Evolutionary conservation across 257 asterid genomes (phyloP).

Genomic region (Solanum neorickii): DNA sequence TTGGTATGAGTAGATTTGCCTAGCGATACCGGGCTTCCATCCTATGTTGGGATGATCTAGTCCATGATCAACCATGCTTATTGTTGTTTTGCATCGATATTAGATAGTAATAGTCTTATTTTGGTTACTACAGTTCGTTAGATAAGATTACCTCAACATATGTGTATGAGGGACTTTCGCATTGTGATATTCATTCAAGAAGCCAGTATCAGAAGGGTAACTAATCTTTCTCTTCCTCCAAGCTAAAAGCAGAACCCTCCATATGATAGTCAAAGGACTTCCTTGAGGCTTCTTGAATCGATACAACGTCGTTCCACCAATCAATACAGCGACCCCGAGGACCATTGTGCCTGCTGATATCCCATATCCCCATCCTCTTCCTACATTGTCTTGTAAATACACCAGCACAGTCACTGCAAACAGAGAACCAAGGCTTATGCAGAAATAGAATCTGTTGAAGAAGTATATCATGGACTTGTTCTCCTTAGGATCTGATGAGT

Average conservation of each 20-base stretch:
- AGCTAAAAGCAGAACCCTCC: slow-evolving; percentile 46
- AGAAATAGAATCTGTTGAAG: slow-evolving; percentile 76
- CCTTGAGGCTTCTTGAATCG: slow-evolving; percentile 62
- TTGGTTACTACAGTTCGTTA: background rate
- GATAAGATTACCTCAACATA: slow-evolving; percentile 33
- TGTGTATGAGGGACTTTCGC: slow-evolving; percentile 44
- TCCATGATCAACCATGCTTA: background rate
- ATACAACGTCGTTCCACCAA: slow-evolving; percentile 43
- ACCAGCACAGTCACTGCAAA: slow-evolving; percentile 77
- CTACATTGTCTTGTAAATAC: slow-evolving; percentile 74
- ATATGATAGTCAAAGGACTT: slow-evolving; percentile 67
- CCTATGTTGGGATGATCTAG: background rate
- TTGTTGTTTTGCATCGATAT: background rate
- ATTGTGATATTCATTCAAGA: slow-evolving; percentile 44
- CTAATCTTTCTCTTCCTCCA: slow-evolving; percentile 45
- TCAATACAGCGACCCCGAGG: slow-evolving; percentile 35
- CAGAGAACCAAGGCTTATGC: slow-evolving; percentile 72
- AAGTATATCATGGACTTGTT: slow-evolving; percentile 58
- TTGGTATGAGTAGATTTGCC: background rate
- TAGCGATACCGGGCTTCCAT: background rate
- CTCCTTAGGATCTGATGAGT: slow-evolving; percentile 47
- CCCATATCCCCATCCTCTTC: slow-evolving; percentile 82
- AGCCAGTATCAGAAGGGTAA: slow-evolving; percentile 26
- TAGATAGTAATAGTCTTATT: background rate
- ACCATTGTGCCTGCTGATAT: slow-evolving; percentile 74